Conservation (phyloP, 2,329 filamentous ascomycete species). For the Aspergillus aculeatus region DNA sequence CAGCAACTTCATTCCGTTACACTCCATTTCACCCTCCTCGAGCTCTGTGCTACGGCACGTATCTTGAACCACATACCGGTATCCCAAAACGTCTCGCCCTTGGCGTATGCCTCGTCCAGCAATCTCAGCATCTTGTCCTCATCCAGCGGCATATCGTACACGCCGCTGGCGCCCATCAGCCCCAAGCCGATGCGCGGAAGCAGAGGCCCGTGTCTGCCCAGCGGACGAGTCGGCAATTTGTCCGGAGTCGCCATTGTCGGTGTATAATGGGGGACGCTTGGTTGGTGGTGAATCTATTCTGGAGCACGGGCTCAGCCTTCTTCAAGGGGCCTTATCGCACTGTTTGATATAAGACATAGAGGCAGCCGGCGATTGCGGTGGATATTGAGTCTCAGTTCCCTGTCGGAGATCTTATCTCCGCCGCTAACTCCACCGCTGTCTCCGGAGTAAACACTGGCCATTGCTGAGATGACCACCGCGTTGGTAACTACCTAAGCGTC, state of each 20-base stretch:
- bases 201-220: constrained; percentile 29
- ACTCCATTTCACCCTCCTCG: no score
- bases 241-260: constrained; percentile 7
- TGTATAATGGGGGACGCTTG: background rate
- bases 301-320: no score
- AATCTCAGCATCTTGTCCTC: constrained; percentile 48
- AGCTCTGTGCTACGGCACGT: background rate
- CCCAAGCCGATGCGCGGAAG: constrained; percentile 31
- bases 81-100: constrained; percentile 48
- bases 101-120: constrained; percentile 47
- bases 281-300: background rate
- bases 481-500: background rate
- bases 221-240: constrained; percentile 19
- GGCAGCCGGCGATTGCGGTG: background rate
- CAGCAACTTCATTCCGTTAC: no score
- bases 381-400: background rate
- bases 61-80: constrained; percentile 25
- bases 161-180: constrained; percentile 27
- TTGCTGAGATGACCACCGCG: background rate
- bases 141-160: constrained; percentile 30
- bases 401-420: background rate
- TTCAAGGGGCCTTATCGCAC: background rate
- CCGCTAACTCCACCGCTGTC: constrained; percentile 1
- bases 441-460: background rate
- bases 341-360: background rate